These are phyloP conservation scores for Candida ulmi DNA, from an alignment of 805 yeast genomes.

Conservation along the genomic window DNA sequence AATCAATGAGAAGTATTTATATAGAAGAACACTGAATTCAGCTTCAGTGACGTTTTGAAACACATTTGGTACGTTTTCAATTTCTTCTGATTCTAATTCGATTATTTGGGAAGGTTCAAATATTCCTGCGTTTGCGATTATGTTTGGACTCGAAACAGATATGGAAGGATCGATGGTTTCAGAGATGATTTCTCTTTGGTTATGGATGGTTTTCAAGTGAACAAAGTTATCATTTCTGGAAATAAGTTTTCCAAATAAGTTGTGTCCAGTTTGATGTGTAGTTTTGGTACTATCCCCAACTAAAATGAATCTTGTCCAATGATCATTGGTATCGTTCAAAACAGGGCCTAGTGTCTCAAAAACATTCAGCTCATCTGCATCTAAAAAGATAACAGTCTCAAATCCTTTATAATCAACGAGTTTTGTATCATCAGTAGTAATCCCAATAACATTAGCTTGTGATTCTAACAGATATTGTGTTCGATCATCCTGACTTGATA, in stretches of 20 bases:
- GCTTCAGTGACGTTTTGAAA: conserved; percentile 41
- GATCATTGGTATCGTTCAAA: conserved; percentile 8
- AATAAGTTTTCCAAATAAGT: conserved; percentile 22
- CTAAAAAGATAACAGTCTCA: conserved; percentile 27
- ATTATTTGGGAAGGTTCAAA: conserved; percentile 23
- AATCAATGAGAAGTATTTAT: conserved; percentile 38
- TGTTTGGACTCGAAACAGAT: not conserved
- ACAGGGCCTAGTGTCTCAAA: conserved; percentile 27
- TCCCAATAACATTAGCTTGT: conserved; percentile 26
- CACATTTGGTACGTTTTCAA: conserved; percentile 19
- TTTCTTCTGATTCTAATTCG: conserved; percentile 27
- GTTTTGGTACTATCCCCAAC: conserved; percentile 28
- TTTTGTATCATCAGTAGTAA: conserved; percentile 17
- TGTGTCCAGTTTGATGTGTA: conserved; percentile 3
- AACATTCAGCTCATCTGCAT: conserved; percentile 28
- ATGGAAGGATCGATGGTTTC: not conserved
- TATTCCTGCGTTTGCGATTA: not conserved
- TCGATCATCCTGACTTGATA: conserved; percentile 10
- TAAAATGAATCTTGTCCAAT: conserved; percentile 24
- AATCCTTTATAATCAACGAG: conserved; percentile 18
- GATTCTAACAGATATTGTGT: conserved; percentile 19
- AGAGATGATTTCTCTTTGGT: not conserved
- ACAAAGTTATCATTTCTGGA: conserved; percentile 9
- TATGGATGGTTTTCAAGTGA: not conserved
- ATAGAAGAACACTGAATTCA: conserved; percentile 38